phyloP scores from a whole-genome alignment of 257 asterid species.

The Lycium barbarum region DNA sequence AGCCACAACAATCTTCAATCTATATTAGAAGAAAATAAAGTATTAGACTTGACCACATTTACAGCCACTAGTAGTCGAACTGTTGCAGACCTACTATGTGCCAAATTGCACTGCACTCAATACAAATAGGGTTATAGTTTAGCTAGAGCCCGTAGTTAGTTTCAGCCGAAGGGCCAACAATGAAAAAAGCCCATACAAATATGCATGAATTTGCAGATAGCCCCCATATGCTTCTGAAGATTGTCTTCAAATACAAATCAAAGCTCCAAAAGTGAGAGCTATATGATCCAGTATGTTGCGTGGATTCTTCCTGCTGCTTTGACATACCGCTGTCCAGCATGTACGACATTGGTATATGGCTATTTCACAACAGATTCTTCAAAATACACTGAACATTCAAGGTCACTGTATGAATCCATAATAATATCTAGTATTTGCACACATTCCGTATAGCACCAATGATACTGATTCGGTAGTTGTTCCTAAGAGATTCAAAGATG shows the following conservation, averaged over 20 bases:
- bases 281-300: neutral
- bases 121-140: neutral
- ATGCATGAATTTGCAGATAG: constrained; percentile 10
- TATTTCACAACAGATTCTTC: neutral
- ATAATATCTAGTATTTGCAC: neutral
- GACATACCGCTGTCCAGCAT: neutral
- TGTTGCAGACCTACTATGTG: neutral
- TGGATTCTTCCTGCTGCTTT: neutral
- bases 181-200: neutral
- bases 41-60: constrained; percentile 3
- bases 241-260: neutral
- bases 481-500: constrained; percentile 9
- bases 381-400: neutral
- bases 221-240: neutral
- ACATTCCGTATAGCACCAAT: neutral
- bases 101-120: constrained; percentile 1
- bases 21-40: constrained; percentile 39
- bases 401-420: neutral
- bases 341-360: neutral
- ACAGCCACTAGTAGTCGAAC: neutral
- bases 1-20: constrained; percentile 71
- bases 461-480: neutral
- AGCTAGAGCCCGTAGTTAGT: no score
- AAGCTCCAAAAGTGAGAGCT: constrained; percentile 5
- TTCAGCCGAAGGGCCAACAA: no score